Evolutionary conservation across 208 protist genomes (phyloP).

Genomic region (Phytomonas francai): DNA sequence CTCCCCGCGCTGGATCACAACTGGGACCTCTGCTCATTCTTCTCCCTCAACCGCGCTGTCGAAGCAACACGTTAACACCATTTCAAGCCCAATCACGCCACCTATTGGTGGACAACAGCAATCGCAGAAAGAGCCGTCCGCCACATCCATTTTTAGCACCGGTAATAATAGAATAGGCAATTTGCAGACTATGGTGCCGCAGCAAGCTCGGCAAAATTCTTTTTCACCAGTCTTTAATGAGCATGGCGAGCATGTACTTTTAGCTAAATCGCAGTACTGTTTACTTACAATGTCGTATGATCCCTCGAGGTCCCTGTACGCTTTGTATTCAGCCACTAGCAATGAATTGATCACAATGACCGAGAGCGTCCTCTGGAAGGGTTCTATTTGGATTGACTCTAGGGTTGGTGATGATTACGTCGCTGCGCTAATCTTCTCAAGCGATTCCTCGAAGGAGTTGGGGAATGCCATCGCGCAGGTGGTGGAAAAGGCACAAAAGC

Average conservation of each 20-base stretch:
- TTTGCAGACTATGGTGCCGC: constrained; percentile 10
- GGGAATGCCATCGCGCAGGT: constrained; percentile 33
- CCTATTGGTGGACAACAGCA: neutral
- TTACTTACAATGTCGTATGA: constrained; percentile 69
- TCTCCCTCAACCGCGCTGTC: constrained; percentile 7
- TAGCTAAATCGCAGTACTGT: constrained; percentile 77
- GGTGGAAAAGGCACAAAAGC: constrained; percentile 54
- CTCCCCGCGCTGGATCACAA: constrained; percentile 1
- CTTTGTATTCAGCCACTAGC: constrained; percentile 71
- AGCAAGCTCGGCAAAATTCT: constrained; percentile 48
- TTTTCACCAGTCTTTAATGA: constrained; percentile 22
- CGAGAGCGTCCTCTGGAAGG: constrained; percentile 63
- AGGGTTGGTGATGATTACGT: constrained; percentile 77
- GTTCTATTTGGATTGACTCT: constrained; percentile 77
- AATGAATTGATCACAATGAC: constrained; percentile 56
- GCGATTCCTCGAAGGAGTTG: constrained; percentile 33
- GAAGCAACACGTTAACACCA: neutral
- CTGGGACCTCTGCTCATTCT: neutral
- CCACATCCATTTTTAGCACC: neutral
- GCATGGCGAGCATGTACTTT: constrained; percentile 48
- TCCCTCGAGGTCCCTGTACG: constrained; percentile 22
- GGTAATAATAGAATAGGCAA: neutral
- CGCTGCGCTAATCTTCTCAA: constrained; percentile 70
- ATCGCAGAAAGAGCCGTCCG: neutral
- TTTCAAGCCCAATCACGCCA: constrained; percentile 1